Conservation (phyloP, 192 early-diverging fungal genomes). For the Backusella tarrabulga region DNA sequence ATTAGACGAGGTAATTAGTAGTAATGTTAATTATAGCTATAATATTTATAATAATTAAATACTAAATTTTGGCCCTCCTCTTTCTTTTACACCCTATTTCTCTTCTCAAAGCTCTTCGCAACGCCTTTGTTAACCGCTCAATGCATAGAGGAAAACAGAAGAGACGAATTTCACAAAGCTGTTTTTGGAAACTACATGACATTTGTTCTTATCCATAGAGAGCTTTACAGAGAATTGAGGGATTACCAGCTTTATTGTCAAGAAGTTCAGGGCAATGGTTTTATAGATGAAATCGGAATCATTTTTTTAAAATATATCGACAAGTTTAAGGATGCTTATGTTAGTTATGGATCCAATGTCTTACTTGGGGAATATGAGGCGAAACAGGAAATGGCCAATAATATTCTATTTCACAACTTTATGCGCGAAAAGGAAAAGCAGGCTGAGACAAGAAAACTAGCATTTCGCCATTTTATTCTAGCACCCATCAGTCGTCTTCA, state of each 20-base stretch:
- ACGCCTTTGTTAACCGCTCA: constrained; percentile 25
- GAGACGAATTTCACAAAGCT: constrained; percentile 57
- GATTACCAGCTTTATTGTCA: constrained; percentile 48
- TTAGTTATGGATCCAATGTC: constrained; percentile 82
- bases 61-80: background rate
- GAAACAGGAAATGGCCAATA: constrained; percentile 63
- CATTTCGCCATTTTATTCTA: constrained; percentile 49
- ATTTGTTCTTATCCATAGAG: constrained; percentile 53
- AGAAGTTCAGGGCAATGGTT: constrained; percentile 7
- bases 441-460: constrained; percentile 30
- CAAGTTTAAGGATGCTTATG: constrained; percentile 65
- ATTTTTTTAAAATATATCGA: constrained; percentile 67
- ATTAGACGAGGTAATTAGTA: constrained; percentile 50
- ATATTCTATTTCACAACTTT: constrained; percentile 70
- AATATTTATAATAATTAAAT: background rate
- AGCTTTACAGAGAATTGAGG: constrained; percentile 54
- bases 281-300: constrained; percentile 84
- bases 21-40: background rate
- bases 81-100: background rate
- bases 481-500: constrained; percentile 82
- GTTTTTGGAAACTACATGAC: constrained; percentile 73
- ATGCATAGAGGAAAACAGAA: constrained; percentile 24
- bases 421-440: constrained; percentile 62
- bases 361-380: constrained; percentile 69
- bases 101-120: constrained; percentile 16